Evolutionary conservation across 345 rosid species (phyloP), one percentile per base, ranked within the genome.

Genomic region (Rhodamnia argentea): DNA sequence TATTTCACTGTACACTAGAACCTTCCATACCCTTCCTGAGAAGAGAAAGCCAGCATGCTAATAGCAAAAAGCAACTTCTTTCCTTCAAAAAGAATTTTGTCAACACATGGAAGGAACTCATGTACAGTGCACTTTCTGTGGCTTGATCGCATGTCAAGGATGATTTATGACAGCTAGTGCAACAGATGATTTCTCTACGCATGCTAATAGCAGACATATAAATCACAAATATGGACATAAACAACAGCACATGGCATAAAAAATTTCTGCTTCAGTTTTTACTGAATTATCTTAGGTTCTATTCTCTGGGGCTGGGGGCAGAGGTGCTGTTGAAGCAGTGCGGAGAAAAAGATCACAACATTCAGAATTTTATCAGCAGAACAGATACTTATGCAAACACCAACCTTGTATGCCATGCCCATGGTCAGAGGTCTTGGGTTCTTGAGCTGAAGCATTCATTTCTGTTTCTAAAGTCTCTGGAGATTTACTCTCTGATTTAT

Each of bases 391-490:
- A 70, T 70, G 78, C 78, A 64, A 58, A 84, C 60, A 54, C 89
- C 62, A 90, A 94, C 98, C 95, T 90, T 85, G 86, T 86, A 92
- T 88, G 88, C 88, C 92, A 86, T 92, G 90, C 85, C 84, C 83
- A 53, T 88, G 90, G 89, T 88, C 94, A 85, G 95, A 90, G 84
- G 55, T 84, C 85, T 83, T 86, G 56, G 44, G 86, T 84, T 95
- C 96, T 86, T 59, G 82, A 88, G 88, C 90, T 89, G 88, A 85
- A 88, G 90, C 83, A 70, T 78, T 16, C 14, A 56, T 75, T 83
- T 90, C 92, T 83, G 90, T 89, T 47, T 92, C 94, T 57, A 88
- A 70, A 86, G 88, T 90, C 78, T 92, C 93, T 84, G 89, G 87
- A 84, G 86, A 52, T 88, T 89, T 94, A 89, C 90, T 86, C 37